phyloP scores from a whole-genome alignment of 176 grass and related monocot genomes.

The Aegilops speltoides region DNA sequence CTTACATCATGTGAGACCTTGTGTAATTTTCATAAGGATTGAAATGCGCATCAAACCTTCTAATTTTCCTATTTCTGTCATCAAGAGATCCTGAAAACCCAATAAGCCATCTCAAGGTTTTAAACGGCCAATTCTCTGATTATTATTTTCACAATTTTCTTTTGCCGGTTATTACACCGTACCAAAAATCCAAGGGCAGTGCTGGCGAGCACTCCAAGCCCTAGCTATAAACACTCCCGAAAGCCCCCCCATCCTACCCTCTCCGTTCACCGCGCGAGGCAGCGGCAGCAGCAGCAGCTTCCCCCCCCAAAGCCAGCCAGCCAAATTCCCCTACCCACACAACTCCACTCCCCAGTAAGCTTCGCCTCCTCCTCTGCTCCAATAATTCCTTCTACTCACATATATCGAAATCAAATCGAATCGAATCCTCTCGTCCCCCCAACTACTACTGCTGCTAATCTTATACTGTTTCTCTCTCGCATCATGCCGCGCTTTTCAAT shows the following conservation, averaged over 20 bases:
- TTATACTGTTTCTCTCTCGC: conserved; percentile 32
- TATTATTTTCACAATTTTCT: no score
- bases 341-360: conserved; percentile 50
- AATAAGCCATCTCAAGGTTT: no score
- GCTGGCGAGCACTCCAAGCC: background rate
- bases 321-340: conserved; percentile 34
- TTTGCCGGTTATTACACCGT: no score
- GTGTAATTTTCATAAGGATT: no score
- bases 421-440: conserved; percentile 30
- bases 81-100: no score
- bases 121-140: no score
- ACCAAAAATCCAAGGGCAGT: background rate
- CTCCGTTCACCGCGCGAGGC: background rate
- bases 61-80: no score
- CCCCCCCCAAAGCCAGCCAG: conserved; percentile 19
- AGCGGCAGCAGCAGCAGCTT: conserved; percentile 1
- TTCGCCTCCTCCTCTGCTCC: conserved; percentile 13
- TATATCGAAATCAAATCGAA: conserved; percentile 17
- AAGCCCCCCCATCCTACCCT: background rate
- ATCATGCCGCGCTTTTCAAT: conserved; percentile 45
- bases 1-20: no score
- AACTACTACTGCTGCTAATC: conserved; percentile 10
- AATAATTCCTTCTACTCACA: conserved; percentile 21
- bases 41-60: no score
- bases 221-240: background rate